Base-by-base conservation (phyloP, 2,329 filamentous ascomycete genomes). In the Cryphonectria naterciae region DNA sequence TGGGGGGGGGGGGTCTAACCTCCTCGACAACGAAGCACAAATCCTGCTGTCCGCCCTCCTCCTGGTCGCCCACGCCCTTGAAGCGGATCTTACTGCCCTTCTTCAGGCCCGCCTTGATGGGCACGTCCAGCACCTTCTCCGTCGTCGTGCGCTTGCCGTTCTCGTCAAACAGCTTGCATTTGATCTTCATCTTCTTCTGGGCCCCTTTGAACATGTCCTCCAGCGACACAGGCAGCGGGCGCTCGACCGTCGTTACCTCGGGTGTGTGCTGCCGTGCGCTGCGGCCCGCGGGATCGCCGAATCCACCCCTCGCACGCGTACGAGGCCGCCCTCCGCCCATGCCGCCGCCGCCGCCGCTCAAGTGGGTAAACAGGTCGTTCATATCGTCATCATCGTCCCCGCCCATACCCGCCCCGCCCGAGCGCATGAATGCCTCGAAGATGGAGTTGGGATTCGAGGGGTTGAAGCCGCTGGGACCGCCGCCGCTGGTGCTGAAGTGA, bases 31-130 rank as follows among this genome's bases (percentile, higher is more conserved):
- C 92, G 77, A 99, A 97, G 80, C 98, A 95, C 67, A 99, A 82
- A 81, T 99, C 96, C 81, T 99, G 96, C 71, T 94, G 93, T 19
- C 95, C 95, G 58, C 96, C 96, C 78, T 98, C 96, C 73, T 97
- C 94, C 80, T 98, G 95, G 81, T 99, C 96, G 15, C 96, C 96
- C n/a, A 99, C 95, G 58, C 95, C 94, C 78, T 93, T 93, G 79
- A 97, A 99, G 83, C 98, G 98, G 82, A 99, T 97, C 86, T 98
- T 99, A 78, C 93, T 97, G 41, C 96, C 96, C 76, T 97, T 95
- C 84, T 98, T 98, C 81, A 98, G 84, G 71, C 96, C 96, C 7
- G 94, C 91, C 84, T 98, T 98, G 83, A 99, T 97, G 63, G 94
- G 94, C 67, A 98, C 95, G 78, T 97, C 94, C 41, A 99, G 84